Conservation (phyloP, 345 rosid species). For the Geranium brycei region DNA sequence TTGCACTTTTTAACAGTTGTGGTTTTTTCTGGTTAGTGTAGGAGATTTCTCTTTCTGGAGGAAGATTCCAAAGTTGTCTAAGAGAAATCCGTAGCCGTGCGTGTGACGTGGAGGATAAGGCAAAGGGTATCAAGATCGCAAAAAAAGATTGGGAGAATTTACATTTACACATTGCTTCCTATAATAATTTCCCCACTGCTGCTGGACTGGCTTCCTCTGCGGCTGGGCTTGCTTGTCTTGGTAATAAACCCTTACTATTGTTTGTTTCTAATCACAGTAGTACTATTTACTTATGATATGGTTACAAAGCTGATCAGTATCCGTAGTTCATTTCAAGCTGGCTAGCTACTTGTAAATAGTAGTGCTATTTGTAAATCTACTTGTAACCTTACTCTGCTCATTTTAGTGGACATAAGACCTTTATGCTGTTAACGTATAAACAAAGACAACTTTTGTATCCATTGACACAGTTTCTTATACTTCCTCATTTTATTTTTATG, state of each 20-base stretch:
- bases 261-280: neutral
- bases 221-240: conserved; percentile 96
- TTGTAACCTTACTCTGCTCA: too few relatives aligned
- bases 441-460: neutral
- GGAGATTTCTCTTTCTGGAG: conserved; percentile 93
- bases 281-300: too few relatives aligned
- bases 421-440: neutral
- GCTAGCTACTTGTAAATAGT: too few relatives aligned
- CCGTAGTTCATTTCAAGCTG: too few relatives aligned
- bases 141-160: conserved; percentile 82
- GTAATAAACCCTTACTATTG: conserved; percentile 18
- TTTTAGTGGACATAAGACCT: too few relatives aligned
- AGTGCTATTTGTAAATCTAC: too few relatives aligned
- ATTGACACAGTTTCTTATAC: neutral
- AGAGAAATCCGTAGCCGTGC: conserved; percentile 77
- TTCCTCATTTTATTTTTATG: neutral
- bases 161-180: conserved; percentile 79
- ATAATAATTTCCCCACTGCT: conserved; percentile 89
- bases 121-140: conserved; percentile 57
- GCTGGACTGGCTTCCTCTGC: conserved; percentile 99
- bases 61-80: conserved; percentile 74
- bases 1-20: too few relatives aligned
- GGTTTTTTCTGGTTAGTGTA: conserved; percentile 34
- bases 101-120: conserved; percentile 66
- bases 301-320: too few relatives aligned